A percentile compares a stretch with the other conserved stretches of the same genome.
Conservation (phyloP, 177 flowering plant genomes). For the Tripterygium wilfordii region DNA sequence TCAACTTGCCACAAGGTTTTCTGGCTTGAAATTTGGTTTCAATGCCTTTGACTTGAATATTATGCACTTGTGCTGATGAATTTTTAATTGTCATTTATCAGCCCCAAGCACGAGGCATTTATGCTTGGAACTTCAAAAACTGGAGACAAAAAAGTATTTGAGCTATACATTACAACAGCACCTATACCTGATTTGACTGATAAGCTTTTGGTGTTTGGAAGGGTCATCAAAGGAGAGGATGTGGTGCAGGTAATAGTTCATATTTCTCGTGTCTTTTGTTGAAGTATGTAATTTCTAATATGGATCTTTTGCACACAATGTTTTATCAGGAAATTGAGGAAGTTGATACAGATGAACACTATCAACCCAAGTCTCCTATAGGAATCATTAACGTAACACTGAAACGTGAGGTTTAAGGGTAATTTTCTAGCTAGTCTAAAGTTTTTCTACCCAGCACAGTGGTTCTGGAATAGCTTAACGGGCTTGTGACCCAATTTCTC, state of each 20-base stretch:
- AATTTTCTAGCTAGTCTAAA: background rate
- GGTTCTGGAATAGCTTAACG: background rate
- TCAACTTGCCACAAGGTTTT: conserved; percentile 50
- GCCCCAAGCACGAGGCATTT: conserved; percentile 86
- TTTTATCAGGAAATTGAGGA: conserved; percentile 81
- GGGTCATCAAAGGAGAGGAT: conserved; percentile 84
- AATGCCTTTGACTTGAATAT: background rate
- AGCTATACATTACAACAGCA: conserved; percentile 79
- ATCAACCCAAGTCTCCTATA: conserved; percentile 60
- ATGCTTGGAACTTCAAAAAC: conserved; percentile 85
- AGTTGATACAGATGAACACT: conserved; percentile 87
- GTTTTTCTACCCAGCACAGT: background rate
- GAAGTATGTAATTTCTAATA: too few relatives aligned
- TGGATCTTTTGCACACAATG: too few relatives aligned
- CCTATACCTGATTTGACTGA: conserved; percentile 78
- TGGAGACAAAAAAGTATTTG: conserved; percentile 50
- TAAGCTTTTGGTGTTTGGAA: conserved; percentile 74
- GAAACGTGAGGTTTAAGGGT: conserved; percentile 34
- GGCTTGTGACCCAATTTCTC: too few relatives aligned
- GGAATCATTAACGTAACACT: conserved; percentile 48
- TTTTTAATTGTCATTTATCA: conserved; percentile 19
- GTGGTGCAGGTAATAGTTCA: conserved; percentile 68
- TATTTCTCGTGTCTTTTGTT: background rate
- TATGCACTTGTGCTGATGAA: background rate
- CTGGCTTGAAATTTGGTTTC: background rate